phyloP scores from a whole-genome alignment of 106 monocot species.

The Acanthochlamys bracteata region DNA sequence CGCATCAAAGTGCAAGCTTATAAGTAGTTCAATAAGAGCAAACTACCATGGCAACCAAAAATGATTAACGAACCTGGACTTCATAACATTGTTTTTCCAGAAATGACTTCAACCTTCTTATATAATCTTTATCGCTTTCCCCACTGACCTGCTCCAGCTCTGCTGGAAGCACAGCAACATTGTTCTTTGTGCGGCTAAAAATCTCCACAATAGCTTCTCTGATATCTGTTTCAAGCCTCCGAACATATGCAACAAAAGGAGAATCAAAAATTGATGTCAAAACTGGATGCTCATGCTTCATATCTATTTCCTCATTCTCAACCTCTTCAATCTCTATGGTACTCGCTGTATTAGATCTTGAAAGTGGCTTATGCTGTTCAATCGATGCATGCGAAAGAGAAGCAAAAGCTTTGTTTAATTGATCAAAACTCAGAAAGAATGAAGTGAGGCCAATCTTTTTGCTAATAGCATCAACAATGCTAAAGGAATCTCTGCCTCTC shows the following conservation, averaged over 20 bases:
- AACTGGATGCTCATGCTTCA: conserved; percentile 54
- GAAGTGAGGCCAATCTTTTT: conserved; percentile 83
- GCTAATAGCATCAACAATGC: conserved; percentile 82
- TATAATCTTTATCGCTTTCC: conserved; percentile 67
- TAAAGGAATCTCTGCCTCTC: conserved; percentile 55
- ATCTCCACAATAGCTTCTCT: conserved; percentile 68
- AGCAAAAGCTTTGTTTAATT: conserved; percentile 42
- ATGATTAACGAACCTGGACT: conserved; percentile 67
- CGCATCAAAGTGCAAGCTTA: no score
- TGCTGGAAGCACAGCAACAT: conserved; percentile 51
- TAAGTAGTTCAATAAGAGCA: no score
- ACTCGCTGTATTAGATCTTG: conserved; percentile 58
- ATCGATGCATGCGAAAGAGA: conserved; percentile 16
- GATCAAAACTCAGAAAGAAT: conserved; percentile 71
- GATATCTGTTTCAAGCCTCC: conserved; percentile 52
- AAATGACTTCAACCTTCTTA: conserved; percentile 70
- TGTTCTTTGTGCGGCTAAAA: conserved; percentile 61
- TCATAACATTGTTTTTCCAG: conserved; percentile 85
- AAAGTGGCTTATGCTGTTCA: conserved; percentile 32
- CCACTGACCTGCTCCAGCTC: conserved; percentile 79
- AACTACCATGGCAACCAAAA: no score
- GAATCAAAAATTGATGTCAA: conserved; percentile 54
- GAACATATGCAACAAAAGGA: conserved; percentile 44
- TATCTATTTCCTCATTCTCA: conserved; percentile 29
- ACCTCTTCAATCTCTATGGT: conserved; percentile 42